These are phyloP conservation scores for Paramecium bursaria DNA, from an alignment of 73 alveolate genomes.

Conservation along the genomic window DNA sequence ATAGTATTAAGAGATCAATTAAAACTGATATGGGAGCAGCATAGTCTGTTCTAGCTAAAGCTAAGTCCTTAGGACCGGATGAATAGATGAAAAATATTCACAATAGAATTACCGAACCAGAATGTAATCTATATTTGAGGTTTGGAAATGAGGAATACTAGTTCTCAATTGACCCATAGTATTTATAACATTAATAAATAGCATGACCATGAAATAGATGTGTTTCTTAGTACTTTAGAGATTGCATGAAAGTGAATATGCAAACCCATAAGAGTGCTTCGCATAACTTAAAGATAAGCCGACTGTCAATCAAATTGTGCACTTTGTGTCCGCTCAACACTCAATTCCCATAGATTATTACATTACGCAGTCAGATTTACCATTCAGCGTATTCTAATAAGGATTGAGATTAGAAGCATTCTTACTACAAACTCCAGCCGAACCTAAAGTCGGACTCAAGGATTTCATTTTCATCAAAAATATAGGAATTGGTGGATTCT, in stretches of 20 bases:
- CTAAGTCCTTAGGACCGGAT: conserved; percentile 49
- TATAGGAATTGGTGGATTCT: conserved; percentile 92
- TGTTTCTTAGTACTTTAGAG: conserved; percentile 30
- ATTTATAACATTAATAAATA: not conserved
- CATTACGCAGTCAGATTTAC: conserved; percentile 7
- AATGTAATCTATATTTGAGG: not conserved
- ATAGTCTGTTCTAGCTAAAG: conserved; percentile 12
- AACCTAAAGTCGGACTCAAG: conserved; percentile 60
- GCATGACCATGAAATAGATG: conserved; percentile 37
- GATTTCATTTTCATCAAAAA: conserved; percentile 73
- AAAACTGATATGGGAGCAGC: conserved; percentile 57
- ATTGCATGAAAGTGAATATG: conserved; percentile 45
- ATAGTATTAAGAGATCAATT: conserved; percentile 23
- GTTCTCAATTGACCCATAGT: conserved; percentile 38
- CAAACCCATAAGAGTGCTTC: conserved; percentile 44
- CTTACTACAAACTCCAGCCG: not conserved
- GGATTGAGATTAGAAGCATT: conserved; percentile 57
- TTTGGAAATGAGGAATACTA: conserved; percentile 51
- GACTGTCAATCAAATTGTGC: conserved; percentile 37
- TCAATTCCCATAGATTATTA: conserved; percentile 49
- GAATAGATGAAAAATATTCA: conserved; percentile 29
- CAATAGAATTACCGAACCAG: not conserved
- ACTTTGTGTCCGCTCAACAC: conserved; percentile 20
- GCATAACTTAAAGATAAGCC: conserved; percentile 47
- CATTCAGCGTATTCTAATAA: not conserved